Base-by-base conservation (phyloP, 768 basidiomycete genomes). In the Ramaria sp. region DNA sequence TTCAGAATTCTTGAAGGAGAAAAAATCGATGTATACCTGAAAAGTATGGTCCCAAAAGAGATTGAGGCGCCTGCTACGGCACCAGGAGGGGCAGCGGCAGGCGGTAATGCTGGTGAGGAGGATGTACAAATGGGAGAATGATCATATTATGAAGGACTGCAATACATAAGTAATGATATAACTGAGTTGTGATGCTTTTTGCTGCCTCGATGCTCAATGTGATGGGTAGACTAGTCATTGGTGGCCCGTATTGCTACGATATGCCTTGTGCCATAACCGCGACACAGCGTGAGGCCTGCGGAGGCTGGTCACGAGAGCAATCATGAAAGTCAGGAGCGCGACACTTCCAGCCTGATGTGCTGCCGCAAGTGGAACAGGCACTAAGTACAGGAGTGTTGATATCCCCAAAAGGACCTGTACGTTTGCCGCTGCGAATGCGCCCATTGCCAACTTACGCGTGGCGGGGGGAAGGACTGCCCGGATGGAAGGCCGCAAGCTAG, bases 291-390 rank as follows among this genome's bases (percentile, higher is more conserved):
- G 74, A 0, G 93, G 94, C 53, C 77, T 71, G 34, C 91, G 74
- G 53, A 97, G 67, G 0, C 82, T 75, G 16, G 88, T 75, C 5
- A 87, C 70, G 3, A 94, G 65, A 49, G 90, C 90, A 1, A 92
- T 66, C 75, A 92, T 80, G 4, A 86, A 78, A 20, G 86, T 93
- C 45, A 99, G 71, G 6, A 99, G 72, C 37, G 85, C 75, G 6
- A 98, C 86, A 62, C 92, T 95, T 5, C 95, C 96, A 0, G 91
- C 95, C 67, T 99, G 96, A 65, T 99, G 96, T 30, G 84, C 77
- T 12, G 95, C 91, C 7, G 96, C 96, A 2, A 98, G 70, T 1
- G 89, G 89, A 0, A 91, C 78, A 0, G 96, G 96, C 1, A 98
- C 96, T 36, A 97, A 78, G 67, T 95, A 95, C 12, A 97, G 66